Conservation (phyloP, 2,329 filamentous ascomycete genomes). For the Emmonsiellopsis sp. region DNA sequence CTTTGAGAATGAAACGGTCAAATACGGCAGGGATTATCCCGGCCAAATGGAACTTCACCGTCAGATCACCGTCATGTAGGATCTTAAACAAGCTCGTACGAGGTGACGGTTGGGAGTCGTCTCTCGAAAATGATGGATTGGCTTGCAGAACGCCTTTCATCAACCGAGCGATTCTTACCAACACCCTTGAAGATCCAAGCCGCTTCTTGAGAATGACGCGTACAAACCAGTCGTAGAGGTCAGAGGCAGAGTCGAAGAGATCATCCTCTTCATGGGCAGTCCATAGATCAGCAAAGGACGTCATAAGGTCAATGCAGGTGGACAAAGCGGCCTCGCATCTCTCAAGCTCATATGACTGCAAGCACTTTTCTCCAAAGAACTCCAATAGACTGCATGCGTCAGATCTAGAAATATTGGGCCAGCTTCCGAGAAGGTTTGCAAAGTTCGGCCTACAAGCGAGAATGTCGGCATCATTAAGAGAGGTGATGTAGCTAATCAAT, state of each 20-base stretch:
- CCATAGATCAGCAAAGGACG: slow-evolving; percentile 57
- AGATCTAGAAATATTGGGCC: slow-evolving; percentile 17
- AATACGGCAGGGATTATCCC: slow-evolving; percentile 66
- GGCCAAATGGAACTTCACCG: slow-evolving; percentile 68
- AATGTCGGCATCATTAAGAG: slow-evolving; percentile 29
- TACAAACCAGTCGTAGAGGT: slow-evolving; percentile 73
- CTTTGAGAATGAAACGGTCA: slow-evolving; percentile 66
- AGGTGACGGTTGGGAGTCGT: slow-evolving; percentile 51
- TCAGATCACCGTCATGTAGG: slow-evolving; percentile 55
- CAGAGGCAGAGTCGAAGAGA: slow-evolving; percentile 57
- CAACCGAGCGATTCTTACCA: slow-evolving; percentile 58
- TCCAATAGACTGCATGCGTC: slow-evolving; percentile 39
- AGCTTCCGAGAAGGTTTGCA: slow-evolving; percentile 17
- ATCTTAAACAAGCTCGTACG: slow-evolving; percentile 68
- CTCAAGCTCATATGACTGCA: slow-evolving; percentile 52
- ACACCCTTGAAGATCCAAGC: slow-evolving; percentile 59
- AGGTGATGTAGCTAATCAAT: slow-evolving; percentile 28
- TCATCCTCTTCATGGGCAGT: slow-evolving; percentile 45
- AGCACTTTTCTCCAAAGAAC: slow-evolving; percentile 38
- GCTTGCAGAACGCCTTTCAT: slow-evolving; percentile 61
- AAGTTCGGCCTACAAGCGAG: slow-evolving; percentile 27
- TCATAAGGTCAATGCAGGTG: slow-evolving; percentile 59
- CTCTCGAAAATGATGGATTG: slow-evolving; percentile 58
- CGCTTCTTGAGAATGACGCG: slow-evolving; percentile 57
- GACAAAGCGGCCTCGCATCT: slow-evolving; percentile 66